phyloP scores from a whole-genome alignment of 2,329 filamentous ascomycete genomes.

The Alternaria burnsii region DNA sequence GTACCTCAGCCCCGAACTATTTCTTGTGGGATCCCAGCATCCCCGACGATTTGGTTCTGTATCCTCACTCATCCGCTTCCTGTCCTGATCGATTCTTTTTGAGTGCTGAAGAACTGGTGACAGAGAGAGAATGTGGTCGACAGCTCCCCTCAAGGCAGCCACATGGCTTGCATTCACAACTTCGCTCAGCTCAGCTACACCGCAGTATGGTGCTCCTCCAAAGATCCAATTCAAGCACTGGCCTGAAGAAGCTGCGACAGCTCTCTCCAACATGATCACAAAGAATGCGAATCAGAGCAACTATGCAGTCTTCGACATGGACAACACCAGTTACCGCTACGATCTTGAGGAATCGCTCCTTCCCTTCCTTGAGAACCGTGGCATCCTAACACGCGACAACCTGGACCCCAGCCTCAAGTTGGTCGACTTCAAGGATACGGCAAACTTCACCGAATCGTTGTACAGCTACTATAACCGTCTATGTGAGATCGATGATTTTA shows the following conservation, averaged over 20 bases:
- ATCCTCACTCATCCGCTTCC: constrained; percentile 1
- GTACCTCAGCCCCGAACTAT: background rate
- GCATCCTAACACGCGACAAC: constrained; percentile 41
- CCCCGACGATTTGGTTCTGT: constrained; percentile 6
- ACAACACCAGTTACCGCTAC: constrained; percentile 43
- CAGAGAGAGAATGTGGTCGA: constrained; percentile 6
- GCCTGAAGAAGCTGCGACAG: constrained; percentile 37
- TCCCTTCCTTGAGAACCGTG: constrained; percentile 43
- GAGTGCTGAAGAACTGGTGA: background rate
- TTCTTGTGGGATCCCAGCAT: background rate
- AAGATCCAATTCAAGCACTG: constrained; percentile 35
- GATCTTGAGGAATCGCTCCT: constrained; percentile 43
- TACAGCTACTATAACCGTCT: constrained; percentile 45
- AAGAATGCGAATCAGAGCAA: constrained; percentile 43
- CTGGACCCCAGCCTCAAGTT: constrained; percentile 40
- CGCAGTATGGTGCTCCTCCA: constrained; percentile 25
- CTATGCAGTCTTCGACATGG: constrained; percentile 45
- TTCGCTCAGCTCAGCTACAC: constrained; percentile 17
- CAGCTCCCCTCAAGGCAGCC: constrained; percentile 24
- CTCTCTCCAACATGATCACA: constrained; percentile 40
- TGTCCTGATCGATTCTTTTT: background rate
- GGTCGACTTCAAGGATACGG: constrained; percentile 45
- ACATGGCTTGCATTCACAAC: constrained; percentile 29
- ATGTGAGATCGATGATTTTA: constrained; percentile 40
- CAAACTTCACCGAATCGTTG: constrained; percentile 41